Conservation (phyloP, 768 basidiomycete species). For the Kwoniella sp. region DNA sequence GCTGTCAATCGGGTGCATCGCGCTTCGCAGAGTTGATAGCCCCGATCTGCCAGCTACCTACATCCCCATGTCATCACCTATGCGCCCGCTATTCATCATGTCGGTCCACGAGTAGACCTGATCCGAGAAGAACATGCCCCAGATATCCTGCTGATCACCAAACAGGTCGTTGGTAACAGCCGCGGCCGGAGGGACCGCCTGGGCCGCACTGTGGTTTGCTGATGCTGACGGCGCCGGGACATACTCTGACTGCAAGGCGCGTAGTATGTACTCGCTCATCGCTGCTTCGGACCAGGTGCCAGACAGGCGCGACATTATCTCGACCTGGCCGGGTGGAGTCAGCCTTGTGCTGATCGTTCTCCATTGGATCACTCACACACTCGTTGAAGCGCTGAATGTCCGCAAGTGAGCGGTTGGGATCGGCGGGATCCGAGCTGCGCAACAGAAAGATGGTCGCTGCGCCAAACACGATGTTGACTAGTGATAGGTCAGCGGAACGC, state of each 20-base stretch:
- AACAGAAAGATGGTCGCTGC: constrained; percentile 22
- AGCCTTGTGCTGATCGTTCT: not conserved
- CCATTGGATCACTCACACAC: constrained; percentile 11
- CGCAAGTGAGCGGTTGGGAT: not conserved
- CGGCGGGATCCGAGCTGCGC: constrained; percentile 5
- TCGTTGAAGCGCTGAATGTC: constrained; percentile 13
- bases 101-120: constrained; percentile 4
- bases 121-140: constrained; percentile 13
- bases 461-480: constrained; percentile 23
- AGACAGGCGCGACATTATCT: constrained; percentile 10
- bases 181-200: not conserved
- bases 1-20: too few relatives aligned
- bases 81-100: not conserved
- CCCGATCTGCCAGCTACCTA: not conserved
- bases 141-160: constrained; percentile 6
- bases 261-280: constrained; percentile 13
- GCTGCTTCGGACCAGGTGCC: constrained; percentile 18
- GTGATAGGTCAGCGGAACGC: not conserved
- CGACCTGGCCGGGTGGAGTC: constrained; percentile 7
- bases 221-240: not conserved
- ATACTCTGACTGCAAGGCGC: constrained; percentile 17
- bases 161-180: not conserved
- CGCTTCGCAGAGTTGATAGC: too few relatives aligned
- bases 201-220: not conserved
- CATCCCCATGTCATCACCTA: not conserved